A percentile compares a stretch with the other conserved stretches of the same genome.
These are phyloP conservation scores for Entamoeba histolytica DNA, from an alignment of 208 protist genomes.

Conservation along the genomic window DNA sequence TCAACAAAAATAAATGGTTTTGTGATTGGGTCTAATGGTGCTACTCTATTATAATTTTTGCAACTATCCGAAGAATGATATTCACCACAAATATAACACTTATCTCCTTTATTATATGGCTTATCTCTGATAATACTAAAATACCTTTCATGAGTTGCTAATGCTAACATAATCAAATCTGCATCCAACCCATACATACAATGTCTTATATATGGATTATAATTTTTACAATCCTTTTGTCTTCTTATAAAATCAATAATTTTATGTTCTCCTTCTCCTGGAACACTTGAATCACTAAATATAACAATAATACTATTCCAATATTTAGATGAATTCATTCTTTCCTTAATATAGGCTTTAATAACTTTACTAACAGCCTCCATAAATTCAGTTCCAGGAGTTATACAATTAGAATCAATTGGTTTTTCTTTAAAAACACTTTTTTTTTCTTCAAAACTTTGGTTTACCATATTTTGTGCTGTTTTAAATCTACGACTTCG, in stretches of 20 bases:
- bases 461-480: background rate
- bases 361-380: background rate
- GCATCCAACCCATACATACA: constrained; percentile 59
- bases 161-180: constrained; percentile 53
- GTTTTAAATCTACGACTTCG: constrained; percentile 17
- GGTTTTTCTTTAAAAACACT: background rate
- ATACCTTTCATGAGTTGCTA: constrained; percentile 51
- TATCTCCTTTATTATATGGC: background rate
- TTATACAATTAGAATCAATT: constrained; percentile 18
- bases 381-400: constrained; percentile 26
- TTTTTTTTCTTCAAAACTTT: too few species aligned
- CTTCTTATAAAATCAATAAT: constrained; percentile 21
- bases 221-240: constrained; percentile 35
- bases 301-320: constrained; percentile 3
- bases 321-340: background rate
- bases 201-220: constrained; percentile 78
- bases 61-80: background rate
- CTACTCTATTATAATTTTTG: background rate
- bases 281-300: background rate
- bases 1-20: constrained; percentile 2
- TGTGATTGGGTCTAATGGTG: background rate
- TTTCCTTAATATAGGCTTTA: background rate
- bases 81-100: background rate
- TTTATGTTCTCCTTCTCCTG: constrained; percentile 27
- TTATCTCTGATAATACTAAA: constrained; percentile 20